These are phyloP conservation scores for Sporothrix dimorphospora DNA, from an alignment of 2,329 filamentous ascomycete genomes.

Conservation along the genomic window DNA sequence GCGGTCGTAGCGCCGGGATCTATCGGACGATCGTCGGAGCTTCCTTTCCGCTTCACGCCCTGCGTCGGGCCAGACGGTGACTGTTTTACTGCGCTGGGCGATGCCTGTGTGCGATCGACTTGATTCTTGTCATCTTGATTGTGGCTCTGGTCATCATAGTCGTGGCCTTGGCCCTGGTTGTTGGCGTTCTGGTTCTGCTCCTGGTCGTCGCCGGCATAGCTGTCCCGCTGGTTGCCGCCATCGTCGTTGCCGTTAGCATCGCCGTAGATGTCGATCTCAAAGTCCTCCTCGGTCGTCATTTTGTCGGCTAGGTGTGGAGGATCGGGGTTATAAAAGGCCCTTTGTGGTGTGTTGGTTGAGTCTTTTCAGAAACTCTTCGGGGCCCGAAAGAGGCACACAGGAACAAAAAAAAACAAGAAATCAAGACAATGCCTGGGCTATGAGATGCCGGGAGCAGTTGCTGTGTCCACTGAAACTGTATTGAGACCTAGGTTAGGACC, in stretches of 20 bases:
- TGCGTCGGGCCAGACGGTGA: constrained; percentile 49
- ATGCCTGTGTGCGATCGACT: constrained; percentile 4
- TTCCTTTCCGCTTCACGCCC: constrained; percentile 64
- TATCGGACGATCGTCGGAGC: constrained; percentile 60
- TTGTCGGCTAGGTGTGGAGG: background rate
- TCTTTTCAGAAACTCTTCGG: background rate
- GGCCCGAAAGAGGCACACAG: background rate
- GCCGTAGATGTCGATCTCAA: constrained; percentile 74
- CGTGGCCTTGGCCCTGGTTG: constrained; percentile 39
- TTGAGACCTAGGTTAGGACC: constrained; percentile 31
- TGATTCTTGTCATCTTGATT: constrained; percentile 36
- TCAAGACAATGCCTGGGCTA: constrained; percentile 30
- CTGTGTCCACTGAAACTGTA: constrained; percentile 31
- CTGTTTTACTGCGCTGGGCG: constrained; percentile 36
- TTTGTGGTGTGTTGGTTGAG: background rate
- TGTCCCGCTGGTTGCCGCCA: constrained; percentile 27
- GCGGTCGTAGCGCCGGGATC: constrained; percentile 68
- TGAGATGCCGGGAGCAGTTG: constrained; percentile 13
- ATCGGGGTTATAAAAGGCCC: background rate
- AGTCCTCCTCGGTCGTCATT: constrained; percentile 70
- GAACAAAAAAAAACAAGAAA: background rate
- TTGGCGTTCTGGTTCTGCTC: constrained; percentile 49
- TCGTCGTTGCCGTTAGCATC: constrained; percentile 54
- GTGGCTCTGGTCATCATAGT: constrained; percentile 31
- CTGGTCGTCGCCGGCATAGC: constrained; percentile 45